Base-by-base conservation (phyloP, 2,329 filamentous ascomycete genomes). In the Bipolaris sorokiniana region DNA sequence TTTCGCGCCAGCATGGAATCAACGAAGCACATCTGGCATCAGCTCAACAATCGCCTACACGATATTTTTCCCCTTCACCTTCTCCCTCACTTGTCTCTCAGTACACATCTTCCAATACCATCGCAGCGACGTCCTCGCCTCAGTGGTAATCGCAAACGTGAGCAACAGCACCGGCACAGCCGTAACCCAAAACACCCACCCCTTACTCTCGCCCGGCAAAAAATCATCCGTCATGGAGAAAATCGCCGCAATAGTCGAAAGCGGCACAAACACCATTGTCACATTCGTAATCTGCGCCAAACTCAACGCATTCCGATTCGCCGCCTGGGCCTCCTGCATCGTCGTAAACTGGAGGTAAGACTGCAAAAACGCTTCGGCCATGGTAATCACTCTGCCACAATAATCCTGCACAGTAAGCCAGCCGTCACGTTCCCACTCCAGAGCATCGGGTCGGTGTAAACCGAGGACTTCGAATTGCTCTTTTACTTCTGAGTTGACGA, bases 231-330 rank as follows among this genome's bases (percentile, higher is more conserved):
- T 28, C 54, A 61, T 61, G 6, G 49, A 54, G 20, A 61, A 58
- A 3, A 58, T 58, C 3, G 46, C 47, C 7, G 54, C 47, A 5
- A 52, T 40, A 3, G 54, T 58, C 11, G 54, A 58, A 15, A 61
- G 9, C 9, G 58, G 58, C 10, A 61, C 51, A 37, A 61, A 58
- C 18, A 61, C n/a, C 54, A 58, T 61, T 3, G 54, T 58, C 15
- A 55, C 18, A 11, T 46, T 48, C 6, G 58, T 54, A n/a, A 61
- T 57, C 3, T 47, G 23, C 2, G 54, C 47, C 11, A 58, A 13
- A 37, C 42, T 55, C 22, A 49, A 13, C 6, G 54, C 58, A 16
- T 50, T 57, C 15, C 40, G n/a, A n/a, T 51, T 61, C 7, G 53
- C 48, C 11, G 48, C 53, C 23, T 51, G 54, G 15, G 57, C 57